Evolutionary conservation across 352 stramenopile genomes (phyloP).

Genomic region (Globisporangium apiculatum): DNA sequence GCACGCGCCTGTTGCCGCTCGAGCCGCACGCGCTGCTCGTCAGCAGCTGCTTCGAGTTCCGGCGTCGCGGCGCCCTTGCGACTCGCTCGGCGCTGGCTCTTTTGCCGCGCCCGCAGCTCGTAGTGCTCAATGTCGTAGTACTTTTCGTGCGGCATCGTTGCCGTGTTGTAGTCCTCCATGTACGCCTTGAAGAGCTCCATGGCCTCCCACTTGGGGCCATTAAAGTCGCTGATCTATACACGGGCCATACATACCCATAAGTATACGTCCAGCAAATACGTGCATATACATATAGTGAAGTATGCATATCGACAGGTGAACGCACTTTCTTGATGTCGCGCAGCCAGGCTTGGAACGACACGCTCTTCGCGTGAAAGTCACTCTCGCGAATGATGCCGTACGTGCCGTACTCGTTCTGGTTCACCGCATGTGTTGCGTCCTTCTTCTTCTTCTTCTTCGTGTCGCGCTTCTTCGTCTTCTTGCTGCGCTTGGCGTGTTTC

Average conservation of each 20-base stretch:
- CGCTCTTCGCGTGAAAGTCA: slow-evolving; percentile 88
- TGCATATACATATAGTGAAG: background rate
- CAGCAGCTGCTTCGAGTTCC: slow-evolving; percentile 19
- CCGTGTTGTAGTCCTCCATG: slow-evolving; percentile 98
- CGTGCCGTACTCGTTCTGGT: slow-evolving; percentile 93
- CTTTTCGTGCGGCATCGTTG: slow-evolving; percentile 94
- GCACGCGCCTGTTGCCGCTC: slow-evolving; percentile 46
- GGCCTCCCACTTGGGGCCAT: slow-evolving; percentile 80
- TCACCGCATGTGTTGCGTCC: slow-evolving; percentile 42
- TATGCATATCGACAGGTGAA: background rate
- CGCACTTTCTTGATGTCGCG: slow-evolving; percentile 88
- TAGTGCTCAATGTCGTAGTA: slow-evolving; percentile 98
- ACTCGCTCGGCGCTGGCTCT: slow-evolving; percentile 31
- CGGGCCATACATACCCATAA: too few relatives aligned
- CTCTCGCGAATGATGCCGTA: slow-evolving; percentile 93
- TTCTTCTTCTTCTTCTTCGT: slow-evolving; percentile 14
- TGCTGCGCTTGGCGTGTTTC: slow-evolving; percentile 15
- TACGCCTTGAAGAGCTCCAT: slow-evolving; percentile 91
- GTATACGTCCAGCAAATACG: background rate
- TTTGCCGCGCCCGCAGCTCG: slow-evolving; percentile 93
- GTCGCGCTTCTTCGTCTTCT: slow-evolving; percentile 18
- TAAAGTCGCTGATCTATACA: slow-evolving; percentile 64
- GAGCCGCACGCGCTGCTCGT: slow-evolving; percentile 60
- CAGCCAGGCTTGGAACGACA: slow-evolving; percentile 95
- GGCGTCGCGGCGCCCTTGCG: slow-evolving; percentile 29